These are phyloP conservation scores for Hymenoscyphus occultus DNA, from an alignment of 2,329 filamentous ascomycete genomes.

Conservation along the genomic window DNA sequence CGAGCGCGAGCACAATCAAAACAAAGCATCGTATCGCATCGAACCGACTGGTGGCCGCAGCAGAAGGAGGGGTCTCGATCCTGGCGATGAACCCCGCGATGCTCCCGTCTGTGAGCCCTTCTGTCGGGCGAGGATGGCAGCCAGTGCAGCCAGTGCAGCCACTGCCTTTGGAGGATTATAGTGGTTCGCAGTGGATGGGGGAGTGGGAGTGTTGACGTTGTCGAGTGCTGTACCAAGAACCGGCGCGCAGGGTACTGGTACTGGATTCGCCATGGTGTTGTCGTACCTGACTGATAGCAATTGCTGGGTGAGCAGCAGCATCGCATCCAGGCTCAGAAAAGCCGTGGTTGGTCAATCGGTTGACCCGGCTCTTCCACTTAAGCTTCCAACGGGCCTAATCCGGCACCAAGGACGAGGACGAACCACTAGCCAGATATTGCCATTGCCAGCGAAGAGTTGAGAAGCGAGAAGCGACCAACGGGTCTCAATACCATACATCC, in stretches of 20 bases:
- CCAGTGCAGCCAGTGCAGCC: too few relatives aligned
- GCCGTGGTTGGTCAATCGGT: slow-evolving; percentile 3
- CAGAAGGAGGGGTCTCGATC: not conserved
- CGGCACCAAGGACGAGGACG: not conserved
- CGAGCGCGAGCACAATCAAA: not conserved
- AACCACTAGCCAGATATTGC: not conserved
- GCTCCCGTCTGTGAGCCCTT: slow-evolving; percentile 1
- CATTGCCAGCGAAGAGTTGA: not conserved
- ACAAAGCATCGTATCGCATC: not conserved
- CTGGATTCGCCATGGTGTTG: slow-evolving; percentile 1
- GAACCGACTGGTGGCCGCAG: not conserved
- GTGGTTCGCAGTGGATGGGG: slow-evolving; percentile 1
- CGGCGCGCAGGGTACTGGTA: slow-evolving; percentile 1
- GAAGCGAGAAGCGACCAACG: not conserved
- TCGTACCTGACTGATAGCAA: not conserved
- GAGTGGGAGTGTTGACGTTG: not conserved
- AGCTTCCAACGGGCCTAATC: not conserved
- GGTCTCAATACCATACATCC: too few relatives aligned
- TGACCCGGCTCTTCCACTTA: not conserved
- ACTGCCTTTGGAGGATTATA: not conserved
- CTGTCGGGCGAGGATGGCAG: not conserved
- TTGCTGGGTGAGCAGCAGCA: not conserved
- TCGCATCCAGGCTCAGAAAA: not conserved
- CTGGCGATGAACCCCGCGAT: slow-evolving; percentile 3
- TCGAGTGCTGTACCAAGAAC: not conserved